Evolutionary conservation across 163 green algal species (phyloP), one percentile per base, ranked within the genome.

Genomic region (Scenedesmus sp.): DNA sequence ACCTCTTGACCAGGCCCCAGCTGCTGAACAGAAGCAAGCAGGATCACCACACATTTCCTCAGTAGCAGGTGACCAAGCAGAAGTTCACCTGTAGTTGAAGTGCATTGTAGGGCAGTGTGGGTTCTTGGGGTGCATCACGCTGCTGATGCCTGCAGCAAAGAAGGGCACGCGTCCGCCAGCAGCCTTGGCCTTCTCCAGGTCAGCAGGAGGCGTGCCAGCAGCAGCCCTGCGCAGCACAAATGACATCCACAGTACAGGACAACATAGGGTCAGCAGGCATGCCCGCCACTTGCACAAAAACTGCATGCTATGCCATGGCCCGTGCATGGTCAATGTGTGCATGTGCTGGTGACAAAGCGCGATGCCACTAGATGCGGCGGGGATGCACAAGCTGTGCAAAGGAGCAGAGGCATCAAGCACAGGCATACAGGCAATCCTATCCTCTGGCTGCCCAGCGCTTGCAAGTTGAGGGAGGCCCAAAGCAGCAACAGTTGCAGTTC

Each of bases 71-170:
- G 4, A 42, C 79, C 43, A 13, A 13, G 49, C 43, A 24, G n/a
- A 85, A 80, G 40, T 30, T 49, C 37, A 89, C 88, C 88, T 95
- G 96, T 99, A 99, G 96, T 99, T 99, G 95, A 99, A 99, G 97
- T 99, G 98, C 97, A 99, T 99, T 49, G 98, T 99, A 51, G 98
- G 98, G n/a, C 93, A 95, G 87, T 98, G 96, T 3, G 98, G 98
- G 96, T 99, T 99, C 86, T 94, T 92, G 0, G 98, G 98, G 95
- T 99, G 98, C 97, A 99, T 99, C 18, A 99, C 98, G 30, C 95
- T 98, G 91, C 95, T 98, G 92, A 99, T 98, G 89, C 98, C 98
- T 24, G 97, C 97, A 18, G 98, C 98, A 89, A 99, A 99, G 96
- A 99, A 99, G 22, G 98, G 98, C 87, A 99, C 97, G 72, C 95